Percentiles rank a stretch among this genome's conserved stretches.
Conservation (phyloP, 2,329 filamentous ascomycete genomes). For the Ceratocystis destructans region DNA sequence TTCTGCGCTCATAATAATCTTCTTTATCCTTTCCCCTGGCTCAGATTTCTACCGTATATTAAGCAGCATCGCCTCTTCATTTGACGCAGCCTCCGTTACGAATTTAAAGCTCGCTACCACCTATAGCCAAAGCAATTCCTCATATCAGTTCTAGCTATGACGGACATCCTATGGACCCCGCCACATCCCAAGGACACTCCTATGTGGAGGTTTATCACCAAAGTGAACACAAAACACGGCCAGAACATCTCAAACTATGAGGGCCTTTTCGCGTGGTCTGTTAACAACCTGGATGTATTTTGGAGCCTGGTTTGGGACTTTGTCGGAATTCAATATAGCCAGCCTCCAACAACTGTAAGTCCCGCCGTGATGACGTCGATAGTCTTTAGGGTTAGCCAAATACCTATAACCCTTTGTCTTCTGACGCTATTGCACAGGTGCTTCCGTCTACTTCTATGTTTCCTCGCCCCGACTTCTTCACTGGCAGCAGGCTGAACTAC, state of each 20-base stretch:
- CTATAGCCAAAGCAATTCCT: background rate
- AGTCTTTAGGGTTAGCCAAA: background rate
- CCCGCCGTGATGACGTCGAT: conserved; percentile 23
- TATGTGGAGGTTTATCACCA: conserved; percentile 58
- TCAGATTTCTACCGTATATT: background rate
- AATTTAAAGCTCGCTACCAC: background rate
- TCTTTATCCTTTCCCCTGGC: too few species aligned
- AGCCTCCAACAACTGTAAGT: conserved; percentile 50
- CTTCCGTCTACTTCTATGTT: conserved; percentile 62
- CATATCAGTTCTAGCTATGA: background rate
- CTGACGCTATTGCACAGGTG: conserved; percentile 36
- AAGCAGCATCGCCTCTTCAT: background rate
- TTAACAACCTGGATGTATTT: conserved; percentile 59
- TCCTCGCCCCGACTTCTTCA: conserved; percentile 75
- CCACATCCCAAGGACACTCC: conserved; percentile 4
- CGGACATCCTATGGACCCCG: conserved; percentile 13
- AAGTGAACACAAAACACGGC: conserved; percentile 53
- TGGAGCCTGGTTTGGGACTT: conserved; percentile 81
- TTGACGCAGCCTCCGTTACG: background rate
- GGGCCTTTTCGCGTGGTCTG: conserved; percentile 74
- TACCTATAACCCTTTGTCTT: background rate
- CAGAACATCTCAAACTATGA: conserved; percentile 52
- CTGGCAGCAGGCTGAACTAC: conserved; percentile 70
- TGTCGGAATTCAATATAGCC: conserved; percentile 43
- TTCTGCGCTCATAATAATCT: background rate